Percentiles rank a stretch among this genome's conserved stretches.
phyloP scores from a whole-genome alignment of 2,329 filamentous ascomycete species.

The Aspergillus sp. region DNA sequence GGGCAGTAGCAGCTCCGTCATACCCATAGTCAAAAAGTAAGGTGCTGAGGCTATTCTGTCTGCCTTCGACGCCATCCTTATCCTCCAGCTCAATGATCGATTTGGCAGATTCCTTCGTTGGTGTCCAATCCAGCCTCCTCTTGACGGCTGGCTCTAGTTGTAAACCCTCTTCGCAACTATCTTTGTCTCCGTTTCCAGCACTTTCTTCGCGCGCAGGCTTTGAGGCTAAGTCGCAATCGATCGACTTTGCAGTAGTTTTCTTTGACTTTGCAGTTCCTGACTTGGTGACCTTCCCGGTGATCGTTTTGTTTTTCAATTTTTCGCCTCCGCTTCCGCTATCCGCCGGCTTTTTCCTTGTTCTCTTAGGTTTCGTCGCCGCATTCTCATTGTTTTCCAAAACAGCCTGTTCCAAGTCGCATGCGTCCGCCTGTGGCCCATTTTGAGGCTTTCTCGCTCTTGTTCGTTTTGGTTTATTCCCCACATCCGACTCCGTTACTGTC shows the following conservation, averaged over 20 bases:
- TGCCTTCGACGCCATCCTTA: slow-evolving; percentile 1
- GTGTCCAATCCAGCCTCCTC: slow-evolving; percentile 68
- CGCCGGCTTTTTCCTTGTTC: slow-evolving; percentile 24
- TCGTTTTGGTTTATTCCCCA: slow-evolving; percentile 11
- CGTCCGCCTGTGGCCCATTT: slow-evolving; percentile 1
- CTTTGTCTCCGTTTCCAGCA: slow-evolving; percentile 5
- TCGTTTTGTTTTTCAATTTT: slow-evolving; percentile 30
- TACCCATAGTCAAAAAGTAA: slow-evolving; percentile 45
- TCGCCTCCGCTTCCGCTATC: slow-evolving; percentile 25
- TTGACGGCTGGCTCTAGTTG: slow-evolving; percentile 50
- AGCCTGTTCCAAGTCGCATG: not conserved
- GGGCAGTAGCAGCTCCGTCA: slow-evolving; percentile 20
- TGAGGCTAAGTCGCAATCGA: not conserved
- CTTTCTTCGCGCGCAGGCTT: not conserved
- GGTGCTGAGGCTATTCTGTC: slow-evolving; percentile 31
- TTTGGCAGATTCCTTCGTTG: slow-evolving; percentile 49
- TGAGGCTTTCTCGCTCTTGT: slow-evolving; percentile 18
- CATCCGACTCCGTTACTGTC: slow-evolving; percentile 2
- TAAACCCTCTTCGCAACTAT: slow-evolving; percentile 24
- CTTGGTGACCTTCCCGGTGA: slow-evolving; percentile 40
- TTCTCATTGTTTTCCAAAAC: slow-evolving; percentile 15
- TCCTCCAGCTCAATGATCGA: slow-evolving; percentile 21
- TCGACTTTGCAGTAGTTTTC: slow-evolving; percentile 13
- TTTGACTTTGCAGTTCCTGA: slow-evolving; percentile 16
- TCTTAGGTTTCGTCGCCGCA: slow-evolving; percentile 20